Percentiles rank a stretch among this genome's conserved stretches.
These are phyloP conservation scores for Cladorrhinum sp. DNA, from an alignment of 2,329 filamentous ascomycete species.

Conservation along the genomic window DNA sequence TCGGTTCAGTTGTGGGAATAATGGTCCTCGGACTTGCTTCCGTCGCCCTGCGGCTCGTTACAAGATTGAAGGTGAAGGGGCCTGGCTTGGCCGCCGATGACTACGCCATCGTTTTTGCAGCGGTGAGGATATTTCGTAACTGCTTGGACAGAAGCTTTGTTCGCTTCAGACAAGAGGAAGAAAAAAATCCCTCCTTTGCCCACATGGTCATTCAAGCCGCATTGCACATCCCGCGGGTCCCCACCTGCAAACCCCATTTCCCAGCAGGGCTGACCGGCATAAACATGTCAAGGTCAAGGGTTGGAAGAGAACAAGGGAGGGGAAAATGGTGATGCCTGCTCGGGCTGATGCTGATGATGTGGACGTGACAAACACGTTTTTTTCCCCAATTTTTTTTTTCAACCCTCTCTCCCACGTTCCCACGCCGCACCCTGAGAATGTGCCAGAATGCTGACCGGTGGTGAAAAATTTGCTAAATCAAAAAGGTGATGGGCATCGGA, in stretches of 20 bases:
- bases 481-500: constrained; percentile 16
- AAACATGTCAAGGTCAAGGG: background rate
- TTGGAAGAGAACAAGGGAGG: background rate
- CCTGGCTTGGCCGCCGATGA: constrained; percentile 19
- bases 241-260: background rate
- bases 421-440: background rate
- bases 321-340: background rate
- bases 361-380: background rate
- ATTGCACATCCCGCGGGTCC: background rate
- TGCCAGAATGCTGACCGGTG: background rate
- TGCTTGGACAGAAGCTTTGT: background rate
- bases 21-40: constrained; percentile 19
- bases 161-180: background rate
- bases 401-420: background rate
- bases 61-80: constrained; percentile 13
- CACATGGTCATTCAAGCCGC: background rate
- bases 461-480: background rate
- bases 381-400: too few species aligned
- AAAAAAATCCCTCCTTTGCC: background rate
- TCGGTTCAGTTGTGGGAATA: constrained; percentile 19
- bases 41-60: constrained; percentile 13
- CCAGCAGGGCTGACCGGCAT: background rate
- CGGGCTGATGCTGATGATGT: background rate
- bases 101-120: constrained; percentile 19
- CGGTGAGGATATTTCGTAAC: constrained; percentile 5